These are phyloP conservation scores for Torrubiellomyces zombiae DNA, from an alignment of 2,329 filamentous ascomycete genomes.

Conservation along the genomic window DNA sequence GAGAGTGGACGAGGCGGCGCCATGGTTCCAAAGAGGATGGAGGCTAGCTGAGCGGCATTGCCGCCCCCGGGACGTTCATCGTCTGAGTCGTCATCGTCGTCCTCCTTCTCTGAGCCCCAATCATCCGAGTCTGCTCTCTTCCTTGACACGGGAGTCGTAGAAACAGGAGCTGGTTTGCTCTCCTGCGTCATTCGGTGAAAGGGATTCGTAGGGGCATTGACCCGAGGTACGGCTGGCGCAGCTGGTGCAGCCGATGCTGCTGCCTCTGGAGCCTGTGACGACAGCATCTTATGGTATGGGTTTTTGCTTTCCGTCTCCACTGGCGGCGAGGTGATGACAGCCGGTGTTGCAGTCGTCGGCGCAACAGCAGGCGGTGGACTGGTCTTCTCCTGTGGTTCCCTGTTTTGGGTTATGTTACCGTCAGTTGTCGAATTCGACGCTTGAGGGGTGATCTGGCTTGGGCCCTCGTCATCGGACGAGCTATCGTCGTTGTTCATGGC, in stretches of 20 bases:
- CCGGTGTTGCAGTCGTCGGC: constrained; percentile 32
- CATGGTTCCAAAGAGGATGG: constrained; percentile 94
- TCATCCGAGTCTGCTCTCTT: constrained; percentile 45
- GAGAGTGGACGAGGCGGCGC: constrained; percentile 78
- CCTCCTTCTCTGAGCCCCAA: constrained; percentile 63
- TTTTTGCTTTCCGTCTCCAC: constrained; percentile 72
- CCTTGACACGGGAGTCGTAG: constrained; percentile 34
- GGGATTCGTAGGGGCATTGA: constrained; percentile 72
- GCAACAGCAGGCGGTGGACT: constrained; percentile 32
- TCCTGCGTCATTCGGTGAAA: constrained; percentile 77
- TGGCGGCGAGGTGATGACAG: constrained; percentile 34
- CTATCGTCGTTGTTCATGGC: constrained; percentile 55
- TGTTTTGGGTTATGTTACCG: constrained; percentile 33
- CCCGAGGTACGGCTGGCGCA: constrained; percentile 18
- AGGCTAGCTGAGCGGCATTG: constrained; percentile 81
- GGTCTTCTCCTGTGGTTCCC: constrained; percentile 35
- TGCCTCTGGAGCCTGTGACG: constrained; percentile 45
- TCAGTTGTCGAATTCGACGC: constrained; percentile 40
- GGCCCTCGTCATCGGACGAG: constrained; percentile 65
- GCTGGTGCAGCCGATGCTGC: constrained; percentile 24
- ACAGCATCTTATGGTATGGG: constrained; percentile 84
- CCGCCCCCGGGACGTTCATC: constrained; percentile 66
- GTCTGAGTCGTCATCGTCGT: constrained; percentile 50
- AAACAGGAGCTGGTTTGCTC: constrained; percentile 28
- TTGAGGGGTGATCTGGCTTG: constrained; percentile 49